These are phyloP conservation scores for Zea mays DNA, from an alignment of 176 grass and related monocot species.

Conservation along the genomic window DNA sequence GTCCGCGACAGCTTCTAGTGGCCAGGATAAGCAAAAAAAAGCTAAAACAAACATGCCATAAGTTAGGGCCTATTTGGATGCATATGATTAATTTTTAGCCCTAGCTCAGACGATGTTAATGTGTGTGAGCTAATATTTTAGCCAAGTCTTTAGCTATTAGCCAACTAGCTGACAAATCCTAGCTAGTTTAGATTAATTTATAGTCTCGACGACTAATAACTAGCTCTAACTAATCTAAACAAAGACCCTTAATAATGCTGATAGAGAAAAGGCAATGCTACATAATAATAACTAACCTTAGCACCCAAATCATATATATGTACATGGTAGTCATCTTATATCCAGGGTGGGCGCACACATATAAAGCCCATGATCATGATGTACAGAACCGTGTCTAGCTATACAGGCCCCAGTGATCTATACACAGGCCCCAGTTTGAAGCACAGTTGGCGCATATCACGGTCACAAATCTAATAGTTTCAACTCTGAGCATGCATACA, in stretches of 20 bases:
- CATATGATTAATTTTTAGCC: not conserved
- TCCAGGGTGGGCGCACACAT: not conserved
- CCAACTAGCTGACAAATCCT: not conserved
- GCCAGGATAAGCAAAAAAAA: too few relatives aligned
- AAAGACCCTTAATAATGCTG: not conserved
- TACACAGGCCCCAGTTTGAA: not conserved
- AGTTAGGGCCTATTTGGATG: not conserved
- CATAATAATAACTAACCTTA: not conserved
- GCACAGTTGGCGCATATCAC: not conserved
- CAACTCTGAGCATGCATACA: not conserved
- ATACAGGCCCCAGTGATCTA: too few relatives aligned
- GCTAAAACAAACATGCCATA: not conserved
- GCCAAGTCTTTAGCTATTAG: not conserved
- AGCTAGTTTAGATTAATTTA: not conserved
- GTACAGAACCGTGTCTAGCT: not conserved
- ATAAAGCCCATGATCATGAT: not conserved
- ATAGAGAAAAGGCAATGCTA: not conserved
- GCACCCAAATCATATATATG: not conserved
- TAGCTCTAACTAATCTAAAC: not conserved
- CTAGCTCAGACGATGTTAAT: not conserved
- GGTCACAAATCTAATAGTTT: not conserved
- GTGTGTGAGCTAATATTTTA: not conserved
- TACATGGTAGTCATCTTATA: not conserved
- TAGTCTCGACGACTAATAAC: not conserved
- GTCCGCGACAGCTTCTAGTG: too few relatives aligned